Evolutionary conservation across 2,329 filamentous ascomycete species (phyloP), one percentile per base, ranked within the genome.

Genomic region (Aureobasidium sp.): DNA sequence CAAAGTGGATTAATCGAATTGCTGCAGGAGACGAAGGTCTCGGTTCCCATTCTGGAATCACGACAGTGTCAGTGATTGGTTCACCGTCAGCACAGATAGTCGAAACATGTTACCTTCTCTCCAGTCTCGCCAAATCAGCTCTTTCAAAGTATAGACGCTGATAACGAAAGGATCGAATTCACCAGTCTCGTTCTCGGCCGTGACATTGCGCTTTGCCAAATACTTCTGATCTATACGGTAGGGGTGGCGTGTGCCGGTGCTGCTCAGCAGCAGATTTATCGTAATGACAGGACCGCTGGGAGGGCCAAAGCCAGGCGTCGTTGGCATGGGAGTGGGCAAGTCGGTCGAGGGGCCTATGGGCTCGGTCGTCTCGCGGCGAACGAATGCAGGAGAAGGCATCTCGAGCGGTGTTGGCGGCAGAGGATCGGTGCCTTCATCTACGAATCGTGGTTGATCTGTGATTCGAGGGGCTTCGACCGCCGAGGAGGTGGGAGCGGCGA

Each of bases 61-160:
- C 8, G 8, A 11, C 7, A 3, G 15, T 50, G 52, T 63, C 19
- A 63, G 53, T 15, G 7, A 11, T n/a, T 15, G 1, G 12, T 27
- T 11, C 4, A 12, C 9, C 5, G 29, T 3, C 22, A 44, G 24
- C 15, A 14, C 24, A n/a, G 17, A 44, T 14, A 45, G 12, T 24
- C 12, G 27, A 15, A n/a, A 47, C 17, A 5, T 19, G 72, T 61
- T 77, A 83, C 82, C 90, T 68, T 86, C 87, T 67, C 91, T 82
- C 93, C 93, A 97, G 73, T 97, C 92, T 69, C 90, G 83, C 78
- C 94, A 83, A 72, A 97, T 96, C 70, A 97, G 78, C 77, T 97
- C 91, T 76, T 97, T 97, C 66, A 97, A 78, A 3, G 90, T 96
- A 73, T 97, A 96, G 56, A 96, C 88, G 67, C 90, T 96, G 76